phyloP scores from a whole-genome alignment of 371 early-diverging fungal species.

The Mortierella sp. region DNA sequence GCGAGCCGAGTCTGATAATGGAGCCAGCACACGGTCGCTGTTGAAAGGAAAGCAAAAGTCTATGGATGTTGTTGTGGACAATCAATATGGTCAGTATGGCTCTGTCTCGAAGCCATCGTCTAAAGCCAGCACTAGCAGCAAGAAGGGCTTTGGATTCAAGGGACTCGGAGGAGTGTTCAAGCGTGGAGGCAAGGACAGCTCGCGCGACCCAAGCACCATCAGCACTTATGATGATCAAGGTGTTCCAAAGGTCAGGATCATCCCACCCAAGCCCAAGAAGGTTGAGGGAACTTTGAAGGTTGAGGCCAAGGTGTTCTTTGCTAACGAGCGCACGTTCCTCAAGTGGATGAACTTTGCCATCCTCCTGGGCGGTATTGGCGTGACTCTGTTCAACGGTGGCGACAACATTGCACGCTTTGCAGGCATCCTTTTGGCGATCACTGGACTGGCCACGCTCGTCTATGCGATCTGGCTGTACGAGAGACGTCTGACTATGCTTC shows the following conservation, averaged over 20 bases:
- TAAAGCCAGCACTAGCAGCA: slow-evolving; percentile 19
- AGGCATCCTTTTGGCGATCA: slow-evolving; percentile 71
- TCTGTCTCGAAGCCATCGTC: slow-evolving; percentile 17
- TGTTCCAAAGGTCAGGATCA: slow-evolving; percentile 46
- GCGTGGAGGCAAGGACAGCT: slow-evolving; percentile 25
- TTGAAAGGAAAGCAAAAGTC: slow-evolving; percentile 44
- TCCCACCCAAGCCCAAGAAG: slow-evolving; percentile 54
- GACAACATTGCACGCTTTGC: slow-evolving; percentile 69
- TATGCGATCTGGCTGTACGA: slow-evolving; percentile 87
- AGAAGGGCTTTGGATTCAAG: slow-evolving; percentile 48
- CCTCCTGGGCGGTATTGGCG: slow-evolving; percentile 71
- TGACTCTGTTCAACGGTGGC: slow-evolving; percentile 79
- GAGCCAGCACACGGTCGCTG: slow-evolving; percentile 22
- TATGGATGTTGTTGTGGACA: slow-evolving; percentile 47
- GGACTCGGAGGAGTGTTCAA: slow-evolving; percentile 48
- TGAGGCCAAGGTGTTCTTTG: slow-evolving; percentile 87
- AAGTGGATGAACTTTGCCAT: slow-evolving; percentile 79
- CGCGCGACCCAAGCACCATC: slow-evolving; percentile 27
- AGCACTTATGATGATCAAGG: slow-evolving; percentile 20
- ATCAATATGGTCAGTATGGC: slow-evolving; percentile 35
- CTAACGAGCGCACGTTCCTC: slow-evolving; percentile 97
- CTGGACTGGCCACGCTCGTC: slow-evolving; percentile 73
- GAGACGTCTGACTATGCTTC: slow-evolving; percentile 80
- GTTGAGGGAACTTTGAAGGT: slow-evolving; percentile 49
- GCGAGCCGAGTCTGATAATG: slow-evolving; percentile 35